A percentile compares a stretch with the other conserved stretches of the same genome.
phyloP scores from a whole-genome alignment of 768 basidiomycete species.

The Tricholoma sp. region DNA sequence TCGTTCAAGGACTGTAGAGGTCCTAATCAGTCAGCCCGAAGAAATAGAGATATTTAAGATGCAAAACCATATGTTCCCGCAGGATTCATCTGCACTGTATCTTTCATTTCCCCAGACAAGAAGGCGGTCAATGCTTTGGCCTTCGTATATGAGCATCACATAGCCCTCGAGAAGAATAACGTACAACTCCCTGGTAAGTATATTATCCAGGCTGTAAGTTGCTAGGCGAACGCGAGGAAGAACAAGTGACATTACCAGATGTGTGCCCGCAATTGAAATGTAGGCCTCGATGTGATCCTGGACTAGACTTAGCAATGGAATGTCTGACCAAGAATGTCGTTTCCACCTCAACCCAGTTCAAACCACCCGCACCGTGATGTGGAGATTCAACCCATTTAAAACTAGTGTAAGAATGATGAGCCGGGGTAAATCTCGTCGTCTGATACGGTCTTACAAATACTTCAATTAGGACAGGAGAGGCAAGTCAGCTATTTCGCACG shows the following conservation, averaged over 20 bases:
- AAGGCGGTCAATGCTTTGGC: constrained; percentile 95
- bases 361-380: constrained; percentile 73
- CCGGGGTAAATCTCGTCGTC: constrained; percentile 5
- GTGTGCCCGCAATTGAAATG: constrained; percentile 80
- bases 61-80: constrained; percentile 68
- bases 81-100: constrained; percentile 82
- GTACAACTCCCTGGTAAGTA: constrained; percentile 61
- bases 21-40: not conserved
- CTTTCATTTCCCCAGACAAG: constrained; percentile 92
- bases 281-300: constrained; percentile 84
- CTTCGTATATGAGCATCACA: constrained; percentile 27
- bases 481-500: not conserved
- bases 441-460: constrained; percentile 71
- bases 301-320: not conserved
- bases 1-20: constrained; percentile 61
- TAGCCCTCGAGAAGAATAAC: constrained; percentile 15
- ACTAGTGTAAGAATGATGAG: constrained; percentile 31
- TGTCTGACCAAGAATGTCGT: not conserved
- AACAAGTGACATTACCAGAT: constrained; percentile 48
- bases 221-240: not conserved
- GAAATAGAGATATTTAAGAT: not conserved
- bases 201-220: constrained; percentile 1
- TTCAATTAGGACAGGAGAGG: constrained; percentile 24
- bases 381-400: constrained; percentile 97
- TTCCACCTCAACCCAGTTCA: constrained; percentile 84